Base-by-base conservation (phyloP, 352 stramenopile species). In the Phytophthora melonis region DNA sequence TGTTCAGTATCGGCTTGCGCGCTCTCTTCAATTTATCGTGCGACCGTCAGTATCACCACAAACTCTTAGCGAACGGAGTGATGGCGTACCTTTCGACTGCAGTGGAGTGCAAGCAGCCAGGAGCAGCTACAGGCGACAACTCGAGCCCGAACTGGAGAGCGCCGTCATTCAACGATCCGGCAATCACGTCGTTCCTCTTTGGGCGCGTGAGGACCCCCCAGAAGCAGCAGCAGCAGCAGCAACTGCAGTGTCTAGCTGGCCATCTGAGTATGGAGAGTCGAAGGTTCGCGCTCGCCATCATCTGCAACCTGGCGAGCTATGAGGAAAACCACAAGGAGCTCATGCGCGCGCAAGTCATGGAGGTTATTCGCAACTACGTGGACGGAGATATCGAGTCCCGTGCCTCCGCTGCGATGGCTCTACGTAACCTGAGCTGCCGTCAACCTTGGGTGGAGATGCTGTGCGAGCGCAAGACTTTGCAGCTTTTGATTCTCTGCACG, bases 271-370 rank as follows among this genome's bases (percentile, higher is more conserved):
- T 58, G 10, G 80, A 92, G 18, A 93, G 79, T 49, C 79, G 84
- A 18, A 74, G 86, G 0, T 87, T 79, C 36, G 87, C 85, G 1
- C 81, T 94, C 45, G 86, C 80, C 23, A 92, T 94, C 47, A 81
- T 94, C 30, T 94, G 87, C 63, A 95, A 95, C 56, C 67, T 95
- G 52, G 83, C 86, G 3, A 89, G 82, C 43, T 91, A 88, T 65
- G 86, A 93, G 18, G 77, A 82, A 56, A 95, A 95, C 72, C 89
- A 94, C 75, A 82, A 92, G 55, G 87, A 95, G 50, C 84, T 95
- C 45, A 94, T 95, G 72, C 80, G 89, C 36, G 77, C 84, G 0
- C 87, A 94, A 61, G 86, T 94, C 27, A 77, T 77, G 16, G 84
- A 93, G 16, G 73, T 92, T 5, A 88, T 95, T 41, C 79, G 82